Evolutionary conservation across 176 grass and related monocot species (phyloP).

Genomic region (Carex littledalei): DNA sequence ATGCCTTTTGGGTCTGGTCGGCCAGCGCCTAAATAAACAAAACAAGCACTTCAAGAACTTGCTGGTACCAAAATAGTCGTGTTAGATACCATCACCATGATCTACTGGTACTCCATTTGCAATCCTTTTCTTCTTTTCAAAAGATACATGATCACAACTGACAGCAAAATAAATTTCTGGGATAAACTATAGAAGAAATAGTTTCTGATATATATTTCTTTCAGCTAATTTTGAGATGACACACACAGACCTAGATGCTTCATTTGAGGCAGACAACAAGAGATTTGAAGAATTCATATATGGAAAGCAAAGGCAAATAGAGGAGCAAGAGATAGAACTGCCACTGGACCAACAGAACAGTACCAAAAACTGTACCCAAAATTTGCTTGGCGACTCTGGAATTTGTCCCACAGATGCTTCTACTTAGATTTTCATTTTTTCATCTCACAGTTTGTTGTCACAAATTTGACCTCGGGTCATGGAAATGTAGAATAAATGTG

Average conservation of each 20-base stretch:
- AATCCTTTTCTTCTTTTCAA: background rate
- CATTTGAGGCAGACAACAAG: slow-evolving; percentile 36
- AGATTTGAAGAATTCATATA: slow-evolving; percentile 23
- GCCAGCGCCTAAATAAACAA: background rate
- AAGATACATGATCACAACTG: background rate
- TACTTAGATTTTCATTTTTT: slow-evolving; percentile 1
- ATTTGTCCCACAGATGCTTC: background rate
- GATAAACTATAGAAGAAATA: background rate
- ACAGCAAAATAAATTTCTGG: background rate
- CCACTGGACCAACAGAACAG: background rate
- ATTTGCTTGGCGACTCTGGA: background rate
- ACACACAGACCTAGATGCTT: slow-evolving; percentile 24
- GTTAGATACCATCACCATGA: background rate
- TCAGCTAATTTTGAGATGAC: slow-evolving; percentile 52
- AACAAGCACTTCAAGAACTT: background rate
- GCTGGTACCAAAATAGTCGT: background rate
- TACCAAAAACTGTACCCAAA: background rate
- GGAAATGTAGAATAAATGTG: slow-evolving; percentile 12
- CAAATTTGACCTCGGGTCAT: background rate
- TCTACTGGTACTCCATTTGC: background rate
- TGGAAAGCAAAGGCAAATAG: background rate
- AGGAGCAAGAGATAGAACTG: background rate
- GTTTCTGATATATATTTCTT: background rate
- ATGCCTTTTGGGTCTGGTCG: background rate
- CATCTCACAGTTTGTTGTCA: background rate